A percentile compares a stretch with the other conserved stretches of the same genome.
Evolutionary conservation across 2,329 filamentous ascomycete genomes (phyloP).

Genomic region (Pseudogymnoascus sp.): DNA sequence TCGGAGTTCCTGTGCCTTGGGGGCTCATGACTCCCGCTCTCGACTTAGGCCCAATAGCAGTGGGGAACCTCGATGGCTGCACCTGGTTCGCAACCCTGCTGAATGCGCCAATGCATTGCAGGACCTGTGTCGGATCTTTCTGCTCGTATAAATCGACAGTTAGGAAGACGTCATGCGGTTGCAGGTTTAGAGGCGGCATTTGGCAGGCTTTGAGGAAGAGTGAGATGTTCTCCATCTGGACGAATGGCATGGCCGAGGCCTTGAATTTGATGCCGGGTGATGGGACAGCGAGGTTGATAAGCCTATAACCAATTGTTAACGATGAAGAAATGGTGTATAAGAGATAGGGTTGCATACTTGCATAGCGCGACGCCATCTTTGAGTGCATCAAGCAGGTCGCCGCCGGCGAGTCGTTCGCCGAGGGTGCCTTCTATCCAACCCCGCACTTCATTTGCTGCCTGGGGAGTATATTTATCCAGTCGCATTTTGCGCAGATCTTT

Average conservation of each 20-base stretch:
- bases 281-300: constrained; percentile 72
- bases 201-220: constrained; percentile 90
- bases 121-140: constrained; percentile 91
- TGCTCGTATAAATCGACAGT: constrained; percentile 93
- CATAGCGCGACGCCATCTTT: constrained; percentile 90
- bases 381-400: constrained; percentile 74
- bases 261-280: constrained; percentile 82
- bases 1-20: constrained; percentile 50
- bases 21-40: constrained; percentile 55
- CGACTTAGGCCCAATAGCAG: constrained; percentile 64
- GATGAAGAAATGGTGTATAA: neutral
- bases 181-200: constrained; percentile 73
- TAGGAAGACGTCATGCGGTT: constrained; percentile 89
- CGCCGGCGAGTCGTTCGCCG: constrained; percentile 60
- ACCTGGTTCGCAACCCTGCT: constrained; percentile 73
- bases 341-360: constrained; percentile 52
- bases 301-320: constrained; percentile 33
- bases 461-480: constrained; percentile 84
- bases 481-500: constrained; percentile 92
- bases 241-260: constrained; percentile 85
- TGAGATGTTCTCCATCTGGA: constrained; percentile 99
- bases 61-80: constrained; percentile 66
- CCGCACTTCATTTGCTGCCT: constrained; percentile 76
- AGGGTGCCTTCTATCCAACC: constrained; percentile 79
- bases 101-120: constrained; percentile 88